These are phyloP conservation scores for Penicillium canariense DNA, from an alignment of 495 filamentous ascomycete genomes.

Conservation along the genomic window DNA sequence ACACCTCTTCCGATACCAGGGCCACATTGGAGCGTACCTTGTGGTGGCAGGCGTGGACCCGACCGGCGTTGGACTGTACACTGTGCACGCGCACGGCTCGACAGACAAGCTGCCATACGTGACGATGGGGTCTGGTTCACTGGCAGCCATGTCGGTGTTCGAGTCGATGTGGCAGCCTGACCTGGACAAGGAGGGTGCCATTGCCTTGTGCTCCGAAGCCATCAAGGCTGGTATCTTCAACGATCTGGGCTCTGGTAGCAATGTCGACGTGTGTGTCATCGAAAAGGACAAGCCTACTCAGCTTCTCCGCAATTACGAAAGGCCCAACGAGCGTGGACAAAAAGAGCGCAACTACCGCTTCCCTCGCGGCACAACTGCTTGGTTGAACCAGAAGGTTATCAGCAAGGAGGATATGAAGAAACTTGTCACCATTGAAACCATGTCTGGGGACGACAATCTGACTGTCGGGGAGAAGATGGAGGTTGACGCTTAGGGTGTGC, in stretches of 20 bases:
- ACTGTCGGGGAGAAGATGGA: slow-evolving; percentile 87
- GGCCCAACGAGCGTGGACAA: slow-evolving; percentile 83
- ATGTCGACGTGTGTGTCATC: slow-evolving; percentile 96
- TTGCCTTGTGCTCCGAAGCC: slow-evolving; percentile 78
- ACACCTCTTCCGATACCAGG: slow-evolving; percentile 97
- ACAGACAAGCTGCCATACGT: slow-evolving; percentile 99
- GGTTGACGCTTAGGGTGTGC: slow-evolving; percentile 64
- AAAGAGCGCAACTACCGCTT: slow-evolving; percentile 95
- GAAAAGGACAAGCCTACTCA: slow-evolving; percentile 84
- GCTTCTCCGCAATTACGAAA: slow-evolving; percentile 84
- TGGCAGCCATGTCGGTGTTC: slow-evolving; percentile 98
- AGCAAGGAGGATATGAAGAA: slow-evolving; percentile 90
- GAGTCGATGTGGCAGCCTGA: slow-evolving; percentile 91
- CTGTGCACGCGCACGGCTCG: slow-evolving; percentile 96
- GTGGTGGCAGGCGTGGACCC: slow-evolving; percentile 97
- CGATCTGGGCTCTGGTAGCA: slow-evolving; percentile 93
- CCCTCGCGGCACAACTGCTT: slow-evolving; percentile 82
- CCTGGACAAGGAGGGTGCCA: slow-evolving; percentile 75
- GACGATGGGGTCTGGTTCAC: slow-evolving; percentile 94
- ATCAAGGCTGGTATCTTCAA: slow-evolving; percentile 99
- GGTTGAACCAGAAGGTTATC: slow-evolving; percentile 90
- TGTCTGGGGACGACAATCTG: slow-evolving; percentile 57
- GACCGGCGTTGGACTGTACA: slow-evolving; percentile 93
- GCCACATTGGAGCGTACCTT: slow-evolving; percentile 96
- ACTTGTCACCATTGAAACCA: slow-evolving; percentile 87